Base-by-base conservation (phyloP, 805 yeast species). In the Clavispora santaluciae region DNA sequence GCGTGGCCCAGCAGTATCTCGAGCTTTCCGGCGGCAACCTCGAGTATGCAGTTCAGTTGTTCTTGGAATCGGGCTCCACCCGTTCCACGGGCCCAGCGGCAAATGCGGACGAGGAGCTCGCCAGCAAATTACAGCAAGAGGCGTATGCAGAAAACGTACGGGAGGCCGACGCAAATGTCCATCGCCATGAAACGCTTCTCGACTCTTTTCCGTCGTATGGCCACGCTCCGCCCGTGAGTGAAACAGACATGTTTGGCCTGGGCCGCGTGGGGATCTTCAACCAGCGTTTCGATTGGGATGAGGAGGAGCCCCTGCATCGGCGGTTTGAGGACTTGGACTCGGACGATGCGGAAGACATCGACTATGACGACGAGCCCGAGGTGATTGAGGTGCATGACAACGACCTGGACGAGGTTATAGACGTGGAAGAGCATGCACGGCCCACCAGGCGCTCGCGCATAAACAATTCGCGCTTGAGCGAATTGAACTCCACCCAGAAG, bases 21-120 rank as follows among this genome's bases (percentile, higher is more conserved):
- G 89, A 83, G 20, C 80, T 91, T 66, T 75, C 91, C 4, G 89
- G 83, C 37, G 79, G 79, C 35, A 78, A 87, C 57, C 58, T 91
- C 24, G 95, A 90, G 42, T 76, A 79, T 16, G 98, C 99, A 0
- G 86, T 93, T 6, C 79, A 88, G 11, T 67, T 93, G 33, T 93
- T 67, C 61, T 82, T 85, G 64, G 98, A 93, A 48, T 48, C 64
- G 7, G 51, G 49, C 35, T 13, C 33, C 21, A 18, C n/a, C 15
- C 23, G 42, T 13, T 23, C 35, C 22, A 47, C 60, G 36, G 61
- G 55, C n/a, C 42, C 44, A 20, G 38, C 41, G 3, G 30, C 50
- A 12, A 40, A 55, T 5, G 49, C 55, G 4, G 81, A 75, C 49
- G 84, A 71, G 24, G 78, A 72, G 39, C 45, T 79, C 39, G 91